Evolutionary conservation across 164 flowering plant species (phyloP).

Genomic region (Euptelea pleiosperma): DNA sequence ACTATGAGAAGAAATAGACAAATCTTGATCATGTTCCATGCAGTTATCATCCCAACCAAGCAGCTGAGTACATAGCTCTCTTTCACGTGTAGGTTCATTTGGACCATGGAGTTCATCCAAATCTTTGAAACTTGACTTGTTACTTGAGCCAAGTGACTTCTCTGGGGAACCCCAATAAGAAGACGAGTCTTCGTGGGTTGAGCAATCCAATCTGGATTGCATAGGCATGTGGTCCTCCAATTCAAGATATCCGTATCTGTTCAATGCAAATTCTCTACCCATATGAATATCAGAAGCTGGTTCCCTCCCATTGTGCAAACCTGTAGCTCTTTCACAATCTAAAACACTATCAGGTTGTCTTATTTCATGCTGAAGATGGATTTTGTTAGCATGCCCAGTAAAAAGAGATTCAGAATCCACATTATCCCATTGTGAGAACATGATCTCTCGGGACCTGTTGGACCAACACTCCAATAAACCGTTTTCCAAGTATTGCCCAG

Average conservation of each 20-base stretch:
- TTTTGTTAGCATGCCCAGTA: constrained; percentile 8
- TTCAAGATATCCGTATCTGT: constrained; percentile 14
- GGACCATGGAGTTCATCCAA: constrained; percentile 18
- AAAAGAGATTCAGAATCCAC: constrained; percentile 13
- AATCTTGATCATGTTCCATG: constrained; percentile 14
- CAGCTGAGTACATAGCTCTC: constrained; percentile 17
- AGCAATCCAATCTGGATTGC: not conserved
- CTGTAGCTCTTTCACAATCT: constrained; percentile 8
- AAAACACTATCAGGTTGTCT: constrained; percentile 10
- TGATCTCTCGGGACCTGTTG: constrained; percentile 14
- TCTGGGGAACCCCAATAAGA: constrained; percentile 6
- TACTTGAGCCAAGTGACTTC: constrained; percentile 4
- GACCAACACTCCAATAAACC: constrained; percentile 11
- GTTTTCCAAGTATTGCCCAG: constrained; percentile 11
- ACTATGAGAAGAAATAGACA: constrained; percentile 11
- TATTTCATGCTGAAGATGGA: constrained; percentile 7
- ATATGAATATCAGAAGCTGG: constrained; percentile 4
- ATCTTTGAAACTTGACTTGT: constrained; percentile 10
- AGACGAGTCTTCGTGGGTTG: not conserved
- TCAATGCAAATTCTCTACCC: constrained; percentile 13
- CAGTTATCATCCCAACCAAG: constrained; percentile 28
- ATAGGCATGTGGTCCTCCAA: constrained; percentile 6
- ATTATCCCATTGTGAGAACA: constrained; percentile 17
- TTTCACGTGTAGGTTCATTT: constrained; percentile 13
- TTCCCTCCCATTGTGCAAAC: constrained; percentile 9